Evolutionary conservation across 805 yeast genomes (phyloP), one percentile per base, ranked within the genome.

Genomic region (Candida odintsovae): DNA sequence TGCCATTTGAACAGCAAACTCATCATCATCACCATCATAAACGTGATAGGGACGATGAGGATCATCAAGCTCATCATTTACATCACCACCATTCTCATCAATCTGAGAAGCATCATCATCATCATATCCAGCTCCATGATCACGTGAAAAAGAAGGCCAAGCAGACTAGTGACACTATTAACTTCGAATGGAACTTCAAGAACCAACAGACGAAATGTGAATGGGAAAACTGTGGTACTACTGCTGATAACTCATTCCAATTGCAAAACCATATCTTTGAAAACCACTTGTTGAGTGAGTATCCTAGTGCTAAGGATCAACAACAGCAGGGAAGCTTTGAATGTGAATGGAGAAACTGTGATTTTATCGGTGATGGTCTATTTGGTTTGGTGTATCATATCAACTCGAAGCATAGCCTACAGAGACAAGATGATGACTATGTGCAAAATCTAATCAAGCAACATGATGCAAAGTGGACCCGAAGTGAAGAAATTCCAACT

Each of bases 321-420:
- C 26, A 25, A 15, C 38, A 40, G 37, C 31, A 45, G 37, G 39
- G 45, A 35, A 20, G 36, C 11, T 56, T 44, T 45, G 50, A 55
- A 28, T 90, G 97, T 67, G 88, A 82, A 57, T 89, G 96, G 96
- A 66, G 70, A 46, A 73, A 80, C 45, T 90, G 97, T 71, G 67
- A 75, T 38, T 86, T 73, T 58, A 68, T 69, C 19, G 72, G 84
- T 25, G 60, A 66, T 16, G 80, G 80, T 54, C 58, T 83, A 41
- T 69, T 78, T 26, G 61, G 73, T 6, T 66, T 90, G 26, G 64
- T 86, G 11, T 68, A 73, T 38, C 96, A 89, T 65, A 67, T 82
- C 42, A 77, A 78, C 42, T 62, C 67, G 1, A 56, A 57, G 8
- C 83, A 78, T 50, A 75, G 73, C 20, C 58, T 67, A 4, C 60